Percentiles rank a stretch among this genome's conserved stretches.
Evolutionary conservation across 257 asterid genomes (phyloP).

Genomic region (Echites panduratus): DNA sequence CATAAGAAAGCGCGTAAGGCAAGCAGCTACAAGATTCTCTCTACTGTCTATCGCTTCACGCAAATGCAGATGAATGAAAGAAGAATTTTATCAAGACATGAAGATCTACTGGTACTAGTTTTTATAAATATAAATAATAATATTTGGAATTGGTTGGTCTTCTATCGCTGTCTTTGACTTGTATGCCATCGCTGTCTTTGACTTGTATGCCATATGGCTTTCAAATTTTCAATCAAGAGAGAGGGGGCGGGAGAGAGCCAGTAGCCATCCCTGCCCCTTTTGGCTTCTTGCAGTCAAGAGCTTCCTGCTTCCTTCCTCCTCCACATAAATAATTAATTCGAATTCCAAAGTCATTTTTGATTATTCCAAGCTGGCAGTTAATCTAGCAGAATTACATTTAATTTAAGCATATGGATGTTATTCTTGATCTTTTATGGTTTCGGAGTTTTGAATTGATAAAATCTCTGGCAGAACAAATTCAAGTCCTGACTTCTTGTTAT

Average conservation of each 20-base stretch:
- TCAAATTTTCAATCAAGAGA: neutral
- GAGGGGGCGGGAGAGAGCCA: too few relatives aligned
- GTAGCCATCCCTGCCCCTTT: neutral
- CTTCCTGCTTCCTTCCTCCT: neutral
- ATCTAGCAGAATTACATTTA: too few relatives aligned
- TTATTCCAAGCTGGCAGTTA: too few relatives aligned
- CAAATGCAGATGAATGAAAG: neutral
- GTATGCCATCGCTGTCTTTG: neutral
- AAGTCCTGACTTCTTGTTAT: too few relatives aligned
- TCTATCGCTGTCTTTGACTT: slow-evolving; percentile 6
- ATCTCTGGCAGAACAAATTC: neutral
- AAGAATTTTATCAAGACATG: neutral
- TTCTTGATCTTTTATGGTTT: neutral
- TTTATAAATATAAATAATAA: neutral
- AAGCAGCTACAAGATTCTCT: neutral
- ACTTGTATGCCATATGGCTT: slow-evolving; percentile 1
- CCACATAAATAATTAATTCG: neutral
- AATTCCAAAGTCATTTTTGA: too few relatives aligned
- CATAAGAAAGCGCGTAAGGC: slow-evolving; percentile 6
- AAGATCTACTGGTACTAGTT: too few relatives aligned
- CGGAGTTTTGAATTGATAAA: neutral
- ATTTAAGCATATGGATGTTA: too few relatives aligned
- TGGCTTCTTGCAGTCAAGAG: neutral
- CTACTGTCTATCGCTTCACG: neutral
- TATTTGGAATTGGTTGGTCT: slow-evolving; percentile 5